Percentiles rank a stretch among this genome's conserved stretches.
Evolutionary conservation across 2,329 filamentous ascomycete species (phyloP).

Genomic region (Mariannaea sp.): DNA sequence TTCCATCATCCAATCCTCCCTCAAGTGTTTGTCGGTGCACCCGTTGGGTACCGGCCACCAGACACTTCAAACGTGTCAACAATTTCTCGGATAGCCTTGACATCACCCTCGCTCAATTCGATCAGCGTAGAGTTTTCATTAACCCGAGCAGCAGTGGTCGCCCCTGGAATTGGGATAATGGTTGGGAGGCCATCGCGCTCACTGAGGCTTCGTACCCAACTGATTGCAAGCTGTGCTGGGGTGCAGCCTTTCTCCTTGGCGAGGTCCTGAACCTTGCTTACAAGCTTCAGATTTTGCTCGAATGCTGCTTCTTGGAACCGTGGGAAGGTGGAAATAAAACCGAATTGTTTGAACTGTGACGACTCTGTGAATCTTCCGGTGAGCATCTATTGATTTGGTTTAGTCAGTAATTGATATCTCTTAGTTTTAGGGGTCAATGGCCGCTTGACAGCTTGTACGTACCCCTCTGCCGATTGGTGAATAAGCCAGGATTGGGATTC

Average conservation of each 20-base stretch:
- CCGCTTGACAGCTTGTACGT: conserved; percentile 35
- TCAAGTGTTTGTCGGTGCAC: conserved; percentile 45
- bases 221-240: conserved; percentile 67
- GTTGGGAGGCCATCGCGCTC: conserved; percentile 56
- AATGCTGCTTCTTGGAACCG: conserved; percentile 68
- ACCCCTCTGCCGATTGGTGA: conserved; percentile 68
- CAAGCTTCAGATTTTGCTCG: conserved; percentile 66
- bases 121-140: conserved; percentile 62
- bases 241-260: conserved; percentile 65
- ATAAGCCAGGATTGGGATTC: conserved; percentile 74
- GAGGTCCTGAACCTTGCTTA: conserved; percentile 59
- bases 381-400: conserved; percentile 34
- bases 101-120: conserved; percentile 55
- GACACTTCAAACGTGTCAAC: conserved; percentile 53
- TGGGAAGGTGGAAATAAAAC: conserved; percentile 46
- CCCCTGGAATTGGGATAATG: conserved; percentile 70
- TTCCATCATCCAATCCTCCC: too few species aligned
- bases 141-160: conserved; percentile 60
- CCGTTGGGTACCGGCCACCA: conserved; percentile 55
- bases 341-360: conserved; percentile 30
- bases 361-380: conserved; percentile 35
- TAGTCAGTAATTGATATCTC: too few species aligned
- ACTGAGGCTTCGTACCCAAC: conserved; percentile 62
- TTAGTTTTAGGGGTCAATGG: too few species aligned
- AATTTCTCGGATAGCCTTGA: conserved; percentile 54